phyloP scores from a whole-genome alignment of 1,284 basidiomycete species.

The Athelia psychrophila region DNA sequence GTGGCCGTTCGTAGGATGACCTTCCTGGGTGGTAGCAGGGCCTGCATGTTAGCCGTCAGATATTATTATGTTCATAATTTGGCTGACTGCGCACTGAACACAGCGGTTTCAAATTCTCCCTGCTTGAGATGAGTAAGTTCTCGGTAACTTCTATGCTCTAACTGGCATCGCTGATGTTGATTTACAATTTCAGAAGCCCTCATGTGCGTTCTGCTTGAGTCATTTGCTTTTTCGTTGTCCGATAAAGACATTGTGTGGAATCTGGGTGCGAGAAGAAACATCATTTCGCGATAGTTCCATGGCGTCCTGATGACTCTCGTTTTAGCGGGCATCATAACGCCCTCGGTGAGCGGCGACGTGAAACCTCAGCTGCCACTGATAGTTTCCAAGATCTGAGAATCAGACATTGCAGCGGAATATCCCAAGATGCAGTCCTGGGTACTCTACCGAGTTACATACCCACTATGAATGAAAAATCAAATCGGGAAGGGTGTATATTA shows the following conservation, averaged over 20 bases:
- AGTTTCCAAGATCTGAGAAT: neutral
- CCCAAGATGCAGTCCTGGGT: too few species aligned
- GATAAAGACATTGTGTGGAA: neutral
- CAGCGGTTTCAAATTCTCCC: constrained; percentile 38
- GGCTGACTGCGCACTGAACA: neutral
- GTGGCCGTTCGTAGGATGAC: neutral
- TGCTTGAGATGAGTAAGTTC: constrained; percentile 40
- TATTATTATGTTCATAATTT: neutral
- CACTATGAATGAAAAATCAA: too few species aligned
- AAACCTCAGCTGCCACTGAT: neutral
- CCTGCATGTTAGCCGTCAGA: constrained; percentile 32
- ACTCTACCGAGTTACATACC: too few species aligned
- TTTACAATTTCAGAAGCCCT: neutral
- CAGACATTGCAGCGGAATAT: too few species aligned
- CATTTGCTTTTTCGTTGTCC: neutral
- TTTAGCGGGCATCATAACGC: neutral
- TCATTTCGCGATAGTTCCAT: too few species aligned
- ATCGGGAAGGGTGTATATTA: too few species aligned
- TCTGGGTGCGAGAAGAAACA: neutral
- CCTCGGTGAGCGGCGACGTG: neutral
- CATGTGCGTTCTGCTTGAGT: neutral
- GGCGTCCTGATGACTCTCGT: too few species aligned
- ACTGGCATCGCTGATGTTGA: neutral
- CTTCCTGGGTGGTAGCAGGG: neutral
- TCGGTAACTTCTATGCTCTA: neutral